These are phyloP conservation scores for Phyllostachys edulis DNA, from an alignment of 176 grass and related monocot species.

Conservation along the genomic window DNA sequence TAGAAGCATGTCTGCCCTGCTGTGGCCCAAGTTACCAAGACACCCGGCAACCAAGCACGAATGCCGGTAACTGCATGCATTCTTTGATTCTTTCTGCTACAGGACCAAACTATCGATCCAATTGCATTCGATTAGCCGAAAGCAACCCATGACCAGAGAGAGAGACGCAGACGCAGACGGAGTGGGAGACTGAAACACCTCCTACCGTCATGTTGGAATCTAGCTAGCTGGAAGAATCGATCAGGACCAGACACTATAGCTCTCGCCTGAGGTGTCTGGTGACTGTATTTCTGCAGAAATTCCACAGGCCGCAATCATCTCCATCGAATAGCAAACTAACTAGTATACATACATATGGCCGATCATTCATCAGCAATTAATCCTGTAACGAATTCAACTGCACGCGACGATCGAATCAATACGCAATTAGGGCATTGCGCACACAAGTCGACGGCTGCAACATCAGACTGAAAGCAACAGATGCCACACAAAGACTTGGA, in stretches of 20 bases:
- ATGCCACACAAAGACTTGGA: neutral
- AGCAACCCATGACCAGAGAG: slow-evolving; percentile 5
- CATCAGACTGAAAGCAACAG: neutral
- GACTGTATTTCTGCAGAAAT: slow-evolving; percentile 6
- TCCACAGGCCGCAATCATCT: neutral
- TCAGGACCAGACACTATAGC: neutral
- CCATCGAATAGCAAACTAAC: neutral
- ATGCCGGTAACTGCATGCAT: neutral
- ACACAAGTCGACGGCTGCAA: neutral
- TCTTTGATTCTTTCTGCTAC: neutral
- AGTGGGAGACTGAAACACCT: slow-evolving; percentile 37
- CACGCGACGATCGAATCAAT: neutral
- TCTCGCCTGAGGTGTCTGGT: neutral
- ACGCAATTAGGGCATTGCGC: neutral
- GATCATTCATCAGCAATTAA: neutral
- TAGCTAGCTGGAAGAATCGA: neutral
- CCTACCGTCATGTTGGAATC: neutral
- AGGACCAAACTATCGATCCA: neutral
- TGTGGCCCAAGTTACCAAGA: slow-evolving; percentile 29
- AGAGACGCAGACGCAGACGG: neutral
- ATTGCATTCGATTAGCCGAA: neutral
- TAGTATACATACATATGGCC: neutral
- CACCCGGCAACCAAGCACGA: slow-evolving; percentile 23
- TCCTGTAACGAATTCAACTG: neutral
- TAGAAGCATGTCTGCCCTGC: neutral